phyloP scores from a whole-genome alignment of 2,329 filamentous ascomycete genomes.

The Microdochium bolleyi region DNA sequence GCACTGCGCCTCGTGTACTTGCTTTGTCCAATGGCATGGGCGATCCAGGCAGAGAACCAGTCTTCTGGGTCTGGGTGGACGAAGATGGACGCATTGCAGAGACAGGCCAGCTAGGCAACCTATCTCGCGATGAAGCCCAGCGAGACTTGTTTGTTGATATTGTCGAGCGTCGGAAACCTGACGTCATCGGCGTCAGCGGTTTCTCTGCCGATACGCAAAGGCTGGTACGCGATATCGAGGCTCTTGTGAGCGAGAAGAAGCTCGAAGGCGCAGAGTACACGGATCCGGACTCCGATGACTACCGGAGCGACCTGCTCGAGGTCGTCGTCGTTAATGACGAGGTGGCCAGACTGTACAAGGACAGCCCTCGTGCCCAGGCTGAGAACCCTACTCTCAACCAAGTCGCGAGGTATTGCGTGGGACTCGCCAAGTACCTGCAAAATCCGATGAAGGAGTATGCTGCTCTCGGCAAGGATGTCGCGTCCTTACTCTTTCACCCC shows the following conservation, averaged over 20 bases:
- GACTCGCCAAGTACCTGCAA: constrained; percentile 83
- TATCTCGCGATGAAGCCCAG: constrained; percentile 61
- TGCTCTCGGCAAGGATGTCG: constrained; percentile 78
- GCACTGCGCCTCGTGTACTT: constrained; percentile 80
- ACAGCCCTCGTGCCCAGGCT: constrained; percentile 67
- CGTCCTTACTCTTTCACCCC: constrained; percentile 80
- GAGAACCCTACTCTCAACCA: constrained; percentile 78
- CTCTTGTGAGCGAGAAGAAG: constrained; percentile 68
- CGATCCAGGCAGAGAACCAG: constrained; percentile 63
- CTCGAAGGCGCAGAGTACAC: constrained; percentile 77
- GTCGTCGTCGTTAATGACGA: constrained; percentile 93
- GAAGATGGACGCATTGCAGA: constrained; percentile 87
- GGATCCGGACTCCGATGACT: constrained; percentile 67
- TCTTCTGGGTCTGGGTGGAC: constrained; percentile 88
- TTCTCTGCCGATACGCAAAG: constrained; percentile 82
- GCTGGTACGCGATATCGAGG: constrained; percentile 72
- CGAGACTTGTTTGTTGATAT: constrained; percentile 69
- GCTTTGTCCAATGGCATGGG: constrained; percentile 81
- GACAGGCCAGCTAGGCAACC: constrained; percentile 77
- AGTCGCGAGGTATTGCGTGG: constrained; percentile 82
- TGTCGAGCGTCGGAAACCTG: constrained; percentile 71
- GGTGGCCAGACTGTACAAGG: constrained; percentile 92
- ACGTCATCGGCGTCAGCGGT: constrained; percentile 84
- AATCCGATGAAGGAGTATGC: constrained; percentile 96
- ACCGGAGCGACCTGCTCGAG: constrained; percentile 72